Conservation (phyloP, 163 green algal species). For the Chlamydomonas reinhardtii region DNA sequence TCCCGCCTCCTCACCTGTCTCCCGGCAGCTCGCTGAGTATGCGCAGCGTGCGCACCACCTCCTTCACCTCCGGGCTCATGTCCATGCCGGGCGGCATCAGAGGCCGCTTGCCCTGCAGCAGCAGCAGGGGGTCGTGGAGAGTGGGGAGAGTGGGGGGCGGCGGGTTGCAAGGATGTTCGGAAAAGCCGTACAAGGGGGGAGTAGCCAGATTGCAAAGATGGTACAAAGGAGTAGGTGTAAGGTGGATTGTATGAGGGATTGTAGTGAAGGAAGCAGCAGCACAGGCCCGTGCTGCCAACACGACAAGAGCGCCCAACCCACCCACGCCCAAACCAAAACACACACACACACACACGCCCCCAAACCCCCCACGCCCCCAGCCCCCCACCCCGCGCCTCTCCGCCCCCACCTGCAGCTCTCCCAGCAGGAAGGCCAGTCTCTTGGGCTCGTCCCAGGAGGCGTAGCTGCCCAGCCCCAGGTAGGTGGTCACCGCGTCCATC, state of each 20-base stretch:
- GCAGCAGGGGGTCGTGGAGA: not conserved
- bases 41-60: constrained; percentile 94
- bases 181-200: not conserved
- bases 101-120: constrained; percentile 67
- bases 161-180: not conserved
- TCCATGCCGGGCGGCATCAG: constrained; percentile 81
- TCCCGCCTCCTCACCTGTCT: constrained; percentile 2
- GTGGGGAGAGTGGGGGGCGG: not conserved
- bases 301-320: too few species aligned
- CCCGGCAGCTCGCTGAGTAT: constrained; percentile 15
- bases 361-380: too few species aligned
- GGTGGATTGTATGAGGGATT: too few species aligned
- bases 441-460: constrained; percentile 90
- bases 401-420: constrained; percentile 80
- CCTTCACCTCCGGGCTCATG: constrained; percentile 73
- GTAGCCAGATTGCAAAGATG: too few species aligned
- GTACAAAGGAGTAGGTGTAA: too few species aligned
- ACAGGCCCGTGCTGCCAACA: too few species aligned
- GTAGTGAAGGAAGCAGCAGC: too few species aligned
- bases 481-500: constrained; percentile 90
- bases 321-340: too few species aligned
- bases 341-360: not conserved
- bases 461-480: constrained; percentile 92
- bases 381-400: not conserved
- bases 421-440: constrained; percentile 83